Conservation (phyloP, 2,329 filamentous ascomycete species). For the Microdochium nivale region DNA sequence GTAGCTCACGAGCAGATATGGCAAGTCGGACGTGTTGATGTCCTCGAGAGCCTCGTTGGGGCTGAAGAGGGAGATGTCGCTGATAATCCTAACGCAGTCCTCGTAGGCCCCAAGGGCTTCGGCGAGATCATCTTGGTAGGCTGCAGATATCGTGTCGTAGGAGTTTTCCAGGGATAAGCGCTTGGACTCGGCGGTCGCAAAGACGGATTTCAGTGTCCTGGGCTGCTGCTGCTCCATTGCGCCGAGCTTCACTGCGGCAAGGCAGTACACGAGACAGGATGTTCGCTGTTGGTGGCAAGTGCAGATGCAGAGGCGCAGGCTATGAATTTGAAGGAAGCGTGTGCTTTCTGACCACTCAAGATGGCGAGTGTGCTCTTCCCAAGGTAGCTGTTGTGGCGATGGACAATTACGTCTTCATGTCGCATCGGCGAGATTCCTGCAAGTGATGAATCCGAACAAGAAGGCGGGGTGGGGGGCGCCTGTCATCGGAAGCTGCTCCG, state of each 20-base stretch:
- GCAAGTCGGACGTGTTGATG: slow-evolving; percentile 72
- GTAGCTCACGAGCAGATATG: slow-evolving; percentile 73
- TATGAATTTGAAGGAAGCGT: background rate
- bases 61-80: slow-evolving; percentile 75
- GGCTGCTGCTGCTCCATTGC: slow-evolving; percentile 33
- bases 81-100: slow-evolving; percentile 60
- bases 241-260: background rate
- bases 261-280: background rate
- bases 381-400: too few relatives aligned
- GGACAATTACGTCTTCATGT: too few relatives aligned
- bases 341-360: too few relatives aligned
- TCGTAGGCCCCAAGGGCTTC: slow-evolving; percentile 63
- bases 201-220: slow-evolving; percentile 40
- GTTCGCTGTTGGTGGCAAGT: background rate
- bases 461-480: too few relatives aligned
- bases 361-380: too few relatives aligned
- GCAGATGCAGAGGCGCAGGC: background rate
- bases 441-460: too few relatives aligned
- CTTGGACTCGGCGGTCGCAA: slow-evolving; percentile 39
- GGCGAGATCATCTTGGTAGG: slow-evolving; percentile 60
- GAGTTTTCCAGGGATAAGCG: slow-evolving; percentile 52
- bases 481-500: too few relatives aligned
- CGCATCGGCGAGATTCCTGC: too few relatives aligned
- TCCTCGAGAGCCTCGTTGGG: slow-evolving; percentile 86
- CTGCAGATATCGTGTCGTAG: slow-evolving; percentile 55